Conservation (phyloP, 2,329 filamentous ascomycete species). For the Didymella segeticola region DNA sequence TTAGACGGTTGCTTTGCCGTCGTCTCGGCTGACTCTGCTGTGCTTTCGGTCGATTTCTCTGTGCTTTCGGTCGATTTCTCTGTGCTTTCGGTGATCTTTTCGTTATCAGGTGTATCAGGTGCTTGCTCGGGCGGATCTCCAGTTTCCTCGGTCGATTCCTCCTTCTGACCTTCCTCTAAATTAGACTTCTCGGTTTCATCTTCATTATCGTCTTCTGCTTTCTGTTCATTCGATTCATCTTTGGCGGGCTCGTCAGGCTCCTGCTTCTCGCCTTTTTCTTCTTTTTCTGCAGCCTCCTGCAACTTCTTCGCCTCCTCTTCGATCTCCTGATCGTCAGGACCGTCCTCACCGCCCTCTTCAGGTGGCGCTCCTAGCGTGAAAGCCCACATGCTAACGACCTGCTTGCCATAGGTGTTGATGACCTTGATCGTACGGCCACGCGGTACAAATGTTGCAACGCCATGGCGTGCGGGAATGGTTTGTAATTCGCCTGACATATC, state of each 20-base stretch:
- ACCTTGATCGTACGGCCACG: constrained; percentile 58
- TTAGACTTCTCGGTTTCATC: constrained; percentile 3
- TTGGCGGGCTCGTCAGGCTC: neutral
- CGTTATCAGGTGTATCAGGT: constrained; percentile 33
- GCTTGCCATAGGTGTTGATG: constrained; percentile 58
- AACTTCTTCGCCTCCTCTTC: constrained; percentile 33
- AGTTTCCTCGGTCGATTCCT: constrained; percentile 11
- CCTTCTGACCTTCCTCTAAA: neutral
- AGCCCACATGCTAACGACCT: constrained; percentile 59
- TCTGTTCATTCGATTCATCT: neutral
- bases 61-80: constrained; percentile 24
- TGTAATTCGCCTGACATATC: constrained; percentile 53
- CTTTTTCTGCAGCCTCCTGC: constrained; percentile 28
- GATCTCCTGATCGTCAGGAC: constrained; percentile 32
- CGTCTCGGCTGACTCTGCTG: constrained; percentile 6
- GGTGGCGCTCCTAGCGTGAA: constrained; percentile 57
- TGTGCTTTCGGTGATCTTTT: constrained; percentile 23
- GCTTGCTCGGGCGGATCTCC: constrained; percentile 40
- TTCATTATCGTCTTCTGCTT: constrained; percentile 1
- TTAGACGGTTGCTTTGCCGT: constrained; percentile 31
- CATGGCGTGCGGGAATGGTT: constrained; percentile 57
- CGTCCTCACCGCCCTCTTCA: constrained; percentile 40
- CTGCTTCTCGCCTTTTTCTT: constrained; percentile 10
- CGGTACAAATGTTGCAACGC: constrained; percentile 59
- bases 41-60: constrained; percentile 23